phyloP scores from a whole-genome alignment of 108 stramenopile species.

The Epithemia pelagica region DNA sequence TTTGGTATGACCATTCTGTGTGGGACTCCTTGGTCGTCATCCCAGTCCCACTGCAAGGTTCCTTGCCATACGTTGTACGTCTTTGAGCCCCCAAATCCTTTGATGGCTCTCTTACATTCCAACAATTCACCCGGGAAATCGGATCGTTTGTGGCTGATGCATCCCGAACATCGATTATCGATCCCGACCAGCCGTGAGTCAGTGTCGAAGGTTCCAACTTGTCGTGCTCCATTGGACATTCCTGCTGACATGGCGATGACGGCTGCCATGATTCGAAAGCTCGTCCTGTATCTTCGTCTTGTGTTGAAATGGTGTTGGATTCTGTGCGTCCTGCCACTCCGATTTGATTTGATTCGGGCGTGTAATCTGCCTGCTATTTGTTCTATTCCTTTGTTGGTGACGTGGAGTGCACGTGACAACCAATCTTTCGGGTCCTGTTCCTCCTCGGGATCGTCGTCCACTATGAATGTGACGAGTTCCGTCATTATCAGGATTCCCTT shows the following conservation, averaged over 20 bases:
- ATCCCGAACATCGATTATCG: conserved; percentile 15
- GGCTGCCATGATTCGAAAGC: neutral
- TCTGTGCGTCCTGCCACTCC: neutral
- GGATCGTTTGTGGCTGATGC: conserved; percentile 4
- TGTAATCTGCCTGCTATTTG: neutral
- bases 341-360: neutral
- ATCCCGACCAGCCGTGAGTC: conserved; percentile 14
- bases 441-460: neutral
- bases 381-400: neutral
- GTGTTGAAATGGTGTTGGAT: neutral
- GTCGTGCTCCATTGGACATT: neutral
- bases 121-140: conserved; percentile 9
- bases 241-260: neutral
- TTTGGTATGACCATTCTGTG: conserved; percentile 26
- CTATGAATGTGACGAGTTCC: neutral
- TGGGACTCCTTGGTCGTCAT: conserved; percentile 21
- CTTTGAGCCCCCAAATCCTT: conserved; percentile 9
- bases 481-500: too few relatives aligned
- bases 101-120: conserved; percentile 1
- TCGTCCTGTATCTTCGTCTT: neutral
- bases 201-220: conserved; percentile 17
- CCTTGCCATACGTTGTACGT: neutral
- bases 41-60: conserved; percentile 5
- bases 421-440: neutral
- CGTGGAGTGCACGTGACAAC: too few relatives aligned